Evolutionary conservation across 2,329 filamentous ascomycete species (phyloP).

Genomic region (Lachnellula cervina): DNA sequence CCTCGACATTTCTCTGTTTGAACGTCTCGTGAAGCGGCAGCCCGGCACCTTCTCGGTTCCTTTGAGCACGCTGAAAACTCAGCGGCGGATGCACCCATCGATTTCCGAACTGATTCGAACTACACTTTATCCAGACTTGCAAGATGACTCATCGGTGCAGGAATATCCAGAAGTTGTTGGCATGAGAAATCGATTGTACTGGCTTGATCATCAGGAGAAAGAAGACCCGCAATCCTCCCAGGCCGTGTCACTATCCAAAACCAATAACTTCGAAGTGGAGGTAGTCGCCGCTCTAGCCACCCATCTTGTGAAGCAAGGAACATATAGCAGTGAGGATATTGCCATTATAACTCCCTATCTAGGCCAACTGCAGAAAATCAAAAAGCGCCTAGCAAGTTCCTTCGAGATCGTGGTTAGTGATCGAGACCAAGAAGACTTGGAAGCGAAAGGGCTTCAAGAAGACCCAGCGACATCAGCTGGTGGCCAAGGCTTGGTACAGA

Average conservation of each 20-base stretch:
- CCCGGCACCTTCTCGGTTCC: conserved; percentile 23
- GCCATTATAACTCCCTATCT: conserved; percentile 65
- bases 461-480: conserved; percentile 6
- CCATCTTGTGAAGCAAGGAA: conserved; percentile 62
- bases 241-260: conserved; percentile 48
- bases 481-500: conserved; percentile 24
- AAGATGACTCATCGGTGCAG: conserved; percentile 42
- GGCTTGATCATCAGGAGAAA: conserved; percentile 52
- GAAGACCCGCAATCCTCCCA: conserved; percentile 53
- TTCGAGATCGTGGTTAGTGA: conserved; percentile 63
- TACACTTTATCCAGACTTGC: conserved; percentile 51
- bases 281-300: conserved; percentile 59
- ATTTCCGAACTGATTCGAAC: conserved; percentile 55
- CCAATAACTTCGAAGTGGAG: conserved; percentile 59
- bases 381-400: conserved; percentile 37
- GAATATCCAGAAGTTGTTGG: conserved; percentile 47
- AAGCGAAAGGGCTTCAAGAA: conserved; percentile 25
- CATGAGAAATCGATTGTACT: conserved; percentile 51
- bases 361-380: conserved; percentile 52
- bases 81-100: conserved; percentile 61
- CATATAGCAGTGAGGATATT: conserved; percentile 55
- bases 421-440: conserved; percentile 52
- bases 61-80: conserved; percentile 45
- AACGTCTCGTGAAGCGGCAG: conserved; percentile 39
- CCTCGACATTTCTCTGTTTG: conserved; percentile 48